Evolutionary conservation across 208 protist species (phyloP).

Genomic region (Trypanosomatidae sp.): DNA sequence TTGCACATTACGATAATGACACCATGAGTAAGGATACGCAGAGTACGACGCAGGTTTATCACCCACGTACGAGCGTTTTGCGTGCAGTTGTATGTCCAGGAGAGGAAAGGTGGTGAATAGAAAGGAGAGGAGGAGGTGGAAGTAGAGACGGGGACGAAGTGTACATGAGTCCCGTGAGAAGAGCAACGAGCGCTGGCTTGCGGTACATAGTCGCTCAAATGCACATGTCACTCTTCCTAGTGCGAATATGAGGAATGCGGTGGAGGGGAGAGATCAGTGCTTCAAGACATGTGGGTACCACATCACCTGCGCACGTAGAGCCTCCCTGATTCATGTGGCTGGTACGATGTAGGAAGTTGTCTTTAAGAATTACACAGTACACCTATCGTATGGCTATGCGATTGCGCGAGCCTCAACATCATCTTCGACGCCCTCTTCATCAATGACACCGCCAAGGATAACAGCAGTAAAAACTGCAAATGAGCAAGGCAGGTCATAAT

Average conservation of each 20-base stretch:
- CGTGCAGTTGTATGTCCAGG: neutral
- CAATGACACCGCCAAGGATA: neutral
- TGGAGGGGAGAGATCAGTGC: neutral
- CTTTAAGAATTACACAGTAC: neutral
- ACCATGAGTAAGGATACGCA: neutral
- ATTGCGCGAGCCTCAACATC: neutral
- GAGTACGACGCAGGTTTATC: neutral
- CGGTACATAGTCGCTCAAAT: too few relatives aligned
- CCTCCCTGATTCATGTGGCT: neutral
- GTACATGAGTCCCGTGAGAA: neutral
- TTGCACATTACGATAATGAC: neutral
- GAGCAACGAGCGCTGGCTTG: neutral
- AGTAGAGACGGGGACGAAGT: neutral
- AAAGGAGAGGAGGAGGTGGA: neutral
- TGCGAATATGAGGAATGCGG: neutral
- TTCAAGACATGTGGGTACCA: neutral
- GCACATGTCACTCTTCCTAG: neutral
- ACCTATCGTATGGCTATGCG: neutral
- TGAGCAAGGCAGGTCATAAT: neutral
- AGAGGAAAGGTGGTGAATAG: neutral
- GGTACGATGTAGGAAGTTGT: neutral
- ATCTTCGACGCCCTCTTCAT: neutral
- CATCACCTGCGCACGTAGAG: neutral
- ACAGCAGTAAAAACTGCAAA: neutral
- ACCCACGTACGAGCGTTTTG: neutral